phyloP scores from a whole-genome alignment of 306 rosid species.

The cucumber (Cucumis sativus) region DNA sequence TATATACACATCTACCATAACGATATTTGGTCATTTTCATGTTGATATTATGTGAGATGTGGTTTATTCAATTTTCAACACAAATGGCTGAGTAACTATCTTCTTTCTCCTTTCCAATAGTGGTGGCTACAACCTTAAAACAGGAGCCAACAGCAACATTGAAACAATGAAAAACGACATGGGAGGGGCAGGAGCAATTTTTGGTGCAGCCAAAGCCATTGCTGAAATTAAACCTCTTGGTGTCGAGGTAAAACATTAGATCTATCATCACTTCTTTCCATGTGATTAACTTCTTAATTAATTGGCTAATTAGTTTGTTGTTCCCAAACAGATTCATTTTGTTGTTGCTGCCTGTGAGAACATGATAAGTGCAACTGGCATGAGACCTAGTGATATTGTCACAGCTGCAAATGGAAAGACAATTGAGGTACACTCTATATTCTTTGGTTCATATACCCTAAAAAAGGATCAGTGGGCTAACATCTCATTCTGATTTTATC shows the following conservation, averaged over 20 bases:
- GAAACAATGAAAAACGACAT: constrained; percentile 87
- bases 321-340: constrained; percentile 75
- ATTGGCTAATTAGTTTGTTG: background rate
- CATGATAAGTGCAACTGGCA: constrained; percentile 96
- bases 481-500: no score
- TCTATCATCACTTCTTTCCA: background rate
- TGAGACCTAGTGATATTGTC: constrained; percentile 95
- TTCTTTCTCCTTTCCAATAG: constrained; percentile 24
- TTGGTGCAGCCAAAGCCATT: constrained; percentile 94
- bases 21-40: background rate
- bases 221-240: constrained; percentile 92
- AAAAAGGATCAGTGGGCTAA: no score
- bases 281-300: background rate
- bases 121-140: constrained; percentile 99
- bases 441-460: no score
- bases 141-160: constrained; percentile 76
- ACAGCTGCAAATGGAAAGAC: constrained; percentile 99
- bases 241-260: constrained; percentile 53
- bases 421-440: constrained; percentile 54
- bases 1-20: background rate
- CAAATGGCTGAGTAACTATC: background rate
- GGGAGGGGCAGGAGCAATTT: constrained; percentile 96
- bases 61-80: background rate
- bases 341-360: constrained; percentile 98
- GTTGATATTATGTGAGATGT: background rate